Percentiles rank a stretch among this genome's conserved stretches.
These are phyloP conservation scores for Solanum hybrid DNA, from an alignment of 305 asterid species.

Conservation along the genomic window DNA sequence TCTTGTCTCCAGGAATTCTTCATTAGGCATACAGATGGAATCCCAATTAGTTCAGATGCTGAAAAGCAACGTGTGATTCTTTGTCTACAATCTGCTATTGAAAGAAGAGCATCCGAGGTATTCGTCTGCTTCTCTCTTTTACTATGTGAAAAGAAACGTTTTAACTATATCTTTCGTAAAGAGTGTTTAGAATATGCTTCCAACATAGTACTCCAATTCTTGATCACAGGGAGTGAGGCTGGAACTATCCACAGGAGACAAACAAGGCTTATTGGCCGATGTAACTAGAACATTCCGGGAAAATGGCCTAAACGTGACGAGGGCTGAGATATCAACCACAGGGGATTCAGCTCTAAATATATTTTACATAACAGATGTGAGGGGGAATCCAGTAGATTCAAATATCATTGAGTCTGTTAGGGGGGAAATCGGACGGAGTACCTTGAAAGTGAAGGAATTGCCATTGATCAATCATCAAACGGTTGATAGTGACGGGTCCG, in stretches of 20 bases:
- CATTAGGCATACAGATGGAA: slow-evolving; percentile 77
- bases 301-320: slow-evolving; percentile 66
- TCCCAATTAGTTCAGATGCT: slow-evolving; percentile 78
- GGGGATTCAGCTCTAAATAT: slow-evolving; percentile 32
- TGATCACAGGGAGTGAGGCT: slow-evolving; percentile 58
- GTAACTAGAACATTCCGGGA: slow-evolving; percentile 90
- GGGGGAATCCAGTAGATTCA: slow-evolving; percentile 42
- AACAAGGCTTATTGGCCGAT: slow-evolving; percentile 62
- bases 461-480: slow-evolving; percentile 33
- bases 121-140: neutral
- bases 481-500: slow-evolving; percentile 13
- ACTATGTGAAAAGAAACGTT: neutral
- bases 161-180: neutral
- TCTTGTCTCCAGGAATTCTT: slow-evolving; percentile 63
- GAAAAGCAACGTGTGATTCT: slow-evolving; percentile 85
- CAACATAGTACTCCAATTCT: neutral
- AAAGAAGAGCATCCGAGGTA: slow-evolving; percentile 89
- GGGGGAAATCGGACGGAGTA: slow-evolving; percentile 40
- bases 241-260: slow-evolving; percentile 56
- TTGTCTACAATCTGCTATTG: slow-evolving; percentile 70
- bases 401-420: slow-evolving; percentile 48
- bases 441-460: slow-evolving; percentile 53
- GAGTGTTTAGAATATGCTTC: neutral
- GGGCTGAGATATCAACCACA: slow-evolving; percentile 75
- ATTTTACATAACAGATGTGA: slow-evolving; percentile 55